Base-by-base conservation (phyloP, 2,329 filamentous ascomycete genomes). In the Fusarium luffae region DNA sequence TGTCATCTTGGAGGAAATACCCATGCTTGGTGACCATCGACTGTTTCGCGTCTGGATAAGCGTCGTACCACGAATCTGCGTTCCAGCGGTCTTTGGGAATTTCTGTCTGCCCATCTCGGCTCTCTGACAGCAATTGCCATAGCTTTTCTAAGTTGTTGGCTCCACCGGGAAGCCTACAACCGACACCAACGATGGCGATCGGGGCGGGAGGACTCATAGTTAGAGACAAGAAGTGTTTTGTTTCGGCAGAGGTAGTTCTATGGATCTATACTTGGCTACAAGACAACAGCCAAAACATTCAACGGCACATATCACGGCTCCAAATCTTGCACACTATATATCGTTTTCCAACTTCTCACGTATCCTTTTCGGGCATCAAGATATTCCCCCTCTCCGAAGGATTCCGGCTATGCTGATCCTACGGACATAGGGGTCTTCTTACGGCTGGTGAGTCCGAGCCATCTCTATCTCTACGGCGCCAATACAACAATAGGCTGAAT, bases 61-160 rank as follows among this genome's bases (percentile, higher is more conserved):
- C 18, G 18, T 59, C 57, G 4, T 11, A n/a, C 51, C 51, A 57
- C 4, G 51, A 32, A 12, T 57, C 51, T 18, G 41, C 57, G 7
- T 59, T 59, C 57, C 57, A 59, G 25, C 51, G 57, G 32, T 59
- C 56, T 11, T 46, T 46, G 7, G 56, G 50, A 5, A 59, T 59
- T 7, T 59, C 56, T 5, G 56, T 56, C 30, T 46, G 56, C 7
- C 56, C 56, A 30, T 59, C 25, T 1, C 41, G 23, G 2, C 50
- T 9, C 23, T 46, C 49, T 2, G 56, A 56, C 13, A 59, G 8
- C 1, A 59, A 30, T 19, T 56, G 7, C 56, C 56, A 59, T 25
- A 59, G 50, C 13, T 32, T 59, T 4, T 59, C 49, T 9, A 59
- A 56, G 30, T 59, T 59, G 19, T 59, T 56, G 11, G 56, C 56